Conservation (phyloP, 2,329 filamentous ascomycete species). For the Aspergillus aculeatus region DNA sequence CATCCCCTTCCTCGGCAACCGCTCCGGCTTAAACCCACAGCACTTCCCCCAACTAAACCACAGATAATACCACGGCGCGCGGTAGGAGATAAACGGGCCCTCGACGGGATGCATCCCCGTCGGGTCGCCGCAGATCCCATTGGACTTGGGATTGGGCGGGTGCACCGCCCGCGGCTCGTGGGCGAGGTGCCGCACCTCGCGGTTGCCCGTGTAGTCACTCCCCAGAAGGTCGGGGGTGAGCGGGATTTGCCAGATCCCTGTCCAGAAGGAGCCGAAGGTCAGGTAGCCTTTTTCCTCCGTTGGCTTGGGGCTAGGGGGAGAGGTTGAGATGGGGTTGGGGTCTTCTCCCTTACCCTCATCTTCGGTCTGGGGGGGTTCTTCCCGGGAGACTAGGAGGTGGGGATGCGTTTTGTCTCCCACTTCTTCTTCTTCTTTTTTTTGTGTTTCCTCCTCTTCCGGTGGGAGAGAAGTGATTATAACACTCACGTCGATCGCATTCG, state of each 20-base stretch:
- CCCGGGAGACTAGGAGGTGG: too few relatives aligned
- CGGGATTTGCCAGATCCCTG: slow-evolving; percentile 61
- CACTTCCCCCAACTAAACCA: slow-evolving; percentile 38
- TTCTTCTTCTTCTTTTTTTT: too few relatives aligned
- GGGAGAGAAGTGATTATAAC: slow-evolving; percentile 38
- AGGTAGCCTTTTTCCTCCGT: slow-evolving; percentile 43
- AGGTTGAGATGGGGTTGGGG: not conserved
- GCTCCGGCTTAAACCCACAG: slow-evolving; percentile 28
- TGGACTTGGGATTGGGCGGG: slow-evolving; percentile 21
- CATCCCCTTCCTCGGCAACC: slow-evolving; percentile 50
- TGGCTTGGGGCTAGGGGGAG: not conserved
- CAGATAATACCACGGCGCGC: slow-evolving; percentile 33
- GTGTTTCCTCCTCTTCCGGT: too few relatives aligned
- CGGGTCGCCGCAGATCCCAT: slow-evolving; percentile 29
- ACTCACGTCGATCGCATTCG: slow-evolving; percentile 63
- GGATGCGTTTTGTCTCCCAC: too few relatives aligned
- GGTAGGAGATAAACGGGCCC: slow-evolving; percentile 32
- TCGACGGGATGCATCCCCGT: slow-evolving; percentile 34
- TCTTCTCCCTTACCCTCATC: slow-evolving; percentile 7
- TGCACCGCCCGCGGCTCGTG: slow-evolving; percentile 25
- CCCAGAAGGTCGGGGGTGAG: slow-evolving; percentile 35
- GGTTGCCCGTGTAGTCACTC: slow-evolving; percentile 21
- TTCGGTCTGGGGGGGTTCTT: too few relatives aligned
- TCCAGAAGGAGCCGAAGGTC: slow-evolving; percentile 69
- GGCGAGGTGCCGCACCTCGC: slow-evolving; percentile 31